Evolutionary conservation across 2,329 filamentous ascomycete species (phyloP).

Genomic region (Alternaria novae-zelandiae): DNA sequence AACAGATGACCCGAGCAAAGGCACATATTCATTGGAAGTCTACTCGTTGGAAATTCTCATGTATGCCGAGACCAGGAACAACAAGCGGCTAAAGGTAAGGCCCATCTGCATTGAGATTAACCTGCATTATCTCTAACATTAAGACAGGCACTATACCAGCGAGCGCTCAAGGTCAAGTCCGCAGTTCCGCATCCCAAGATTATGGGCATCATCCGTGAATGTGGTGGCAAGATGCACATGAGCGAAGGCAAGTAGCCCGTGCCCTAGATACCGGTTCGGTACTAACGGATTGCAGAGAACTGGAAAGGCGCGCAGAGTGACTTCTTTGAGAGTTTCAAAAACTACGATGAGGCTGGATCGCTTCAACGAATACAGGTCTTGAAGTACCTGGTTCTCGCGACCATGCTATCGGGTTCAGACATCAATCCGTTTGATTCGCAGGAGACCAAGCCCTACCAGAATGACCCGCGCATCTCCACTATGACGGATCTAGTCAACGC

Average conservation of each 20-base stretch:
- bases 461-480: conserved; percentile 89
- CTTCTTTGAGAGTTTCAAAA: conserved; percentile 98
- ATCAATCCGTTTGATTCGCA: conserved; percentile 99
- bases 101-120: conserved; percentile 20
- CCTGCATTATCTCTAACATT: conserved; percentile 31
- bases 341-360: conserved; percentile 97
- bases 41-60: conserved; percentile 98
- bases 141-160: conserved; percentile 76
- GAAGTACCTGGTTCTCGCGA: conserved; percentile 94
- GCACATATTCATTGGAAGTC: conserved; percentile 93
- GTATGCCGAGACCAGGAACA: conserved; percentile 96
- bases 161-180: conserved; percentile 90
- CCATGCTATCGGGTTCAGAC: conserved; percentile 97
- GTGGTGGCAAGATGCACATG: conserved; percentile 99
- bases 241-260: conserved; percentile 68
- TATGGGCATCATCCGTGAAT: conserved; percentile 98
- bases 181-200: conserved; percentile 98
- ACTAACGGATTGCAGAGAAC: conserved; percentile 68
- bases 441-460: conserved; percentile 98
- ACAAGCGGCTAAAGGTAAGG: conserved; percentile 85
- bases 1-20: conserved; percentile 89
- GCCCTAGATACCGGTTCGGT: conserved; percentile 16
- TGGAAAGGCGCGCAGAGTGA: conserved; percentile 97
- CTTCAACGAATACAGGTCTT: conserved; percentile 95
- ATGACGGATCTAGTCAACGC: conserved; percentile 98